Evolutionary conservation across 768 basidiomycete genomes (phyloP).

Genomic region (Gloeostereum incarnatum): DNA sequence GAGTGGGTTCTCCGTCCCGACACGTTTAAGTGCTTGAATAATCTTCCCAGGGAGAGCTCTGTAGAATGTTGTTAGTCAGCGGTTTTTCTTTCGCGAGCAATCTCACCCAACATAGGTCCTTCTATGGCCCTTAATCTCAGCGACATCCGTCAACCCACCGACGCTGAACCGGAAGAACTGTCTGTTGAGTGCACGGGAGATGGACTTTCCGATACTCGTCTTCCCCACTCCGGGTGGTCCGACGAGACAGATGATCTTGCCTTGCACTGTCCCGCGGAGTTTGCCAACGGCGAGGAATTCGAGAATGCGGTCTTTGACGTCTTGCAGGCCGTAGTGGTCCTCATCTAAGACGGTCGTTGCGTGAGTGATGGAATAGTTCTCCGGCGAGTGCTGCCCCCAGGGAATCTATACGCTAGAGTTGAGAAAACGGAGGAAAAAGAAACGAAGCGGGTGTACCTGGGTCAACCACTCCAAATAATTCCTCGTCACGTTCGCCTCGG

Average conservation of each 20-base stretch:
- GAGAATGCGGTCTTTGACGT: conserved; percentile 89
- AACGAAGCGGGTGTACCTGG: conserved; percentile 37
- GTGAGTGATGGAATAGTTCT: conserved; percentile 84
- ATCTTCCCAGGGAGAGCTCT: conserved; percentile 92
- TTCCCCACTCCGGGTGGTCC: conserved; percentile 98
- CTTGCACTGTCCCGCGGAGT: conserved; percentile 87
- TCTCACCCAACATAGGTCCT: conserved; percentile 91
- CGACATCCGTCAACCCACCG: conserved; percentile 93
- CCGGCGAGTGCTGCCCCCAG: conserved; percentile 91
- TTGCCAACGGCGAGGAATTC: conserved; percentile 96
- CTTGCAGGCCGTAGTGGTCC: conserved; percentile 89
- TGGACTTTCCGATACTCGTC: conserved; percentile 92
- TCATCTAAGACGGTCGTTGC: conserved; percentile 83
- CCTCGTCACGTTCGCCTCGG: conserved; percentile 88
- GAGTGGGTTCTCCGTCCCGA: conserved; percentile 89
- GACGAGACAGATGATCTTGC: conserved; percentile 94
- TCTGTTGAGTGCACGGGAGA: conserved; percentile 81
- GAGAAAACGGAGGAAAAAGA: background rate
- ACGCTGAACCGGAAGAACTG: conserved; percentile 97
- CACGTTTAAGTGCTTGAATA: conserved; percentile 87
- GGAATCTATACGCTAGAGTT: conserved; percentile 51
- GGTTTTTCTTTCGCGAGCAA: background rate
- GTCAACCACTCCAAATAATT: conserved; percentile 94
- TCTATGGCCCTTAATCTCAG: conserved; percentile 97
- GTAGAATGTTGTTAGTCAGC: conserved; percentile 2